Conservation (phyloP, 306 rosid species). For the Cucumis cinereus region DNA sequence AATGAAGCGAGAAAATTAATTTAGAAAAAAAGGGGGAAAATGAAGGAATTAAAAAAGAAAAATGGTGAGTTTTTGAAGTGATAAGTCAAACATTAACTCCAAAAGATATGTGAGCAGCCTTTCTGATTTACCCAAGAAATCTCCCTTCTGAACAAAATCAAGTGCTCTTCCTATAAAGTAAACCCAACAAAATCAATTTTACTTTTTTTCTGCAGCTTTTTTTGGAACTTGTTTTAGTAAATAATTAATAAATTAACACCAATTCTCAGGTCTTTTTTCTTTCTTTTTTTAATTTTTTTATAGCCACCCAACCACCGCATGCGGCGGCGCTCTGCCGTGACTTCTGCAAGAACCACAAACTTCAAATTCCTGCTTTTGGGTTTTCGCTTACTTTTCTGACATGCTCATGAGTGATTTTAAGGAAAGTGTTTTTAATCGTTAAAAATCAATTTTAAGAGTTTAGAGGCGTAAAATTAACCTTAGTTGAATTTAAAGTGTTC, state of each 20-base stretch:
- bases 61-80: constrained; percentile 2
- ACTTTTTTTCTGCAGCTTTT: constrained; percentile 2
- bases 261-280: no score
- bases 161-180: not conserved
- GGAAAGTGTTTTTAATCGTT: no score
- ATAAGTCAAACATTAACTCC: constrained; percentile 9
- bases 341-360: no score
- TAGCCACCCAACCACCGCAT: not conserved
- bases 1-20: not conserved
- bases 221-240: not conserved
- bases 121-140: constrained; percentile 13
- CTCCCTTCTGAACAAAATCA: constrained; percentile 1
- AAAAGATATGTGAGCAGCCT: constrained; percentile 4
- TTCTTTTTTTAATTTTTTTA: no score
- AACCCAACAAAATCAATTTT: not conserved
- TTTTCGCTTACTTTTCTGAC: no score
- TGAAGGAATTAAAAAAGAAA: no score
- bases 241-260: no score
- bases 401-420: no score
- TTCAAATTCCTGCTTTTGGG: no score
- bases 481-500: no score
- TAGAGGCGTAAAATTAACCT: no score
- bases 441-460: no score
- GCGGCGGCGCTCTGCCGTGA: not conserved
- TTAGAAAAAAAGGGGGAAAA: not conserved